Conservation (phyloP, 495 filamentous ascomycete species). For the Penicillium crystallinum region DNA sequence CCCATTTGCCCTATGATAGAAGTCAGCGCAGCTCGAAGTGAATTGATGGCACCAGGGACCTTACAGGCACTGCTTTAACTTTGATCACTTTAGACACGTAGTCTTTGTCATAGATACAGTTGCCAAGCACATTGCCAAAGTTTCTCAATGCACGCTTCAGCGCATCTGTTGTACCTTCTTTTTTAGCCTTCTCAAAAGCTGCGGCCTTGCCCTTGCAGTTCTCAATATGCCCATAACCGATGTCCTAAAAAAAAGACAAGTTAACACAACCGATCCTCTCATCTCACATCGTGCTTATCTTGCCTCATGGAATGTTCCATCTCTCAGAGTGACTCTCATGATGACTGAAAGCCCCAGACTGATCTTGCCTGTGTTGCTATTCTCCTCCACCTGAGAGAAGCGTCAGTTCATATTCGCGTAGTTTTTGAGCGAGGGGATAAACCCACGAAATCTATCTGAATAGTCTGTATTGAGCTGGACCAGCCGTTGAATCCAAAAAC, state of each 20-base stretch:
- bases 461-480: constrained; percentile 83
- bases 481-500: constrained; percentile 99
- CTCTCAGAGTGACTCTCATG: constrained; percentile 79
- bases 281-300: too few species aligned
- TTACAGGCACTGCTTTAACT: constrained; percentile 62
- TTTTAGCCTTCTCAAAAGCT: constrained; percentile 96
- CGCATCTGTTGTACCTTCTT: constrained; percentile 92
- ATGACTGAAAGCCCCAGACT: constrained; percentile 81
- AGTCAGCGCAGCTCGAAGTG: not conserved
- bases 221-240: constrained; percentile 92
- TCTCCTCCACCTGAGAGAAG: constrained; percentile 56
- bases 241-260: constrained; percentile 53
- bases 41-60: constrained; percentile 5
- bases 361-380: constrained; percentile 57
- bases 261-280: constrained; percentile 1
- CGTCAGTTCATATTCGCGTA: constrained; percentile 11
- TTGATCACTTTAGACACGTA: constrained; percentile 81
- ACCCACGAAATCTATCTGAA: constrained; percentile 84
- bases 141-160: constrained; percentile 84
- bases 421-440: not conserved
- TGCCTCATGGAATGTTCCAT: constrained; percentile 90
- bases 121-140: constrained; percentile 94
- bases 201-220: constrained; percentile 91
- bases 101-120: constrained; percentile 95
- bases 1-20: constrained; percentile 55